A percentile compares a stretch with the other conserved stretches of the same genome.
Conservation (phyloP, 140 eudicot genomes). For the Cichorium intybus region DNA sequence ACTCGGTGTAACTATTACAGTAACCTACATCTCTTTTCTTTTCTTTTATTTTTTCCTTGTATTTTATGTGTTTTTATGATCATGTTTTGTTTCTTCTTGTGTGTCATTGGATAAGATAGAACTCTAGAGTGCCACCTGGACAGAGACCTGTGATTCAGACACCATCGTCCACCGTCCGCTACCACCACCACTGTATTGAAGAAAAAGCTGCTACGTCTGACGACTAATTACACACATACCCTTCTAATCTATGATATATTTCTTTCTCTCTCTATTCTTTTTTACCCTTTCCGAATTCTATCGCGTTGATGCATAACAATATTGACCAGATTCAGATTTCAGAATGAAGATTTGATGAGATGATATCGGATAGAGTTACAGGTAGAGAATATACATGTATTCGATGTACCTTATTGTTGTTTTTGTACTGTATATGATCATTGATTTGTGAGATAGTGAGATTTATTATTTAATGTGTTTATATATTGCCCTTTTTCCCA, state of each 20-base stretch:
- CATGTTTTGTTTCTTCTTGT: conserved; percentile 1
- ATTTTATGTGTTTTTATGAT: conserved; percentile 11
- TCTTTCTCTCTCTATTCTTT: background rate
- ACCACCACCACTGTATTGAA: conserved; percentile 16
- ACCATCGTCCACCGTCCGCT: conserved; percentile 11
- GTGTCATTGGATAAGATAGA: conserved; percentile 10
- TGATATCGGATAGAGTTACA: conserved; percentile 17
- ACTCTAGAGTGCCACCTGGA: conserved; percentile 34
- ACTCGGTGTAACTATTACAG: background rate
- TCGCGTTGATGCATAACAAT: conserved; percentile 1
- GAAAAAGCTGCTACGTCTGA: conserved; percentile 29
- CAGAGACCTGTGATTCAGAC: conserved; percentile 10
- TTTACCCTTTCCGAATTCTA: background rate
- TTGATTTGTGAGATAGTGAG: conserved; percentile 10
- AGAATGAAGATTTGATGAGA: conserved; percentile 8
- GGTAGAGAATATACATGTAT: conserved; percentile 12
- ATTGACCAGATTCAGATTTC: conserved; percentile 22
- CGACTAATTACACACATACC: conserved; percentile 3
- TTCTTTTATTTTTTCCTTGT: background rate
- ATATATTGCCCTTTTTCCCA: background rate
- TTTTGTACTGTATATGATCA: conserved; percentile 26
- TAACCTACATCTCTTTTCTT: background rate
- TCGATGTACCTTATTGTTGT: conserved; percentile 28
- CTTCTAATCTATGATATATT: background rate
- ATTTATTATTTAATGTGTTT: conserved; percentile 25